These are phyloP conservation scores for Tylopilus sp. DNA, from an alignment of 1,284 basidiomycete genomes.

Conservation along the genomic window DNA sequence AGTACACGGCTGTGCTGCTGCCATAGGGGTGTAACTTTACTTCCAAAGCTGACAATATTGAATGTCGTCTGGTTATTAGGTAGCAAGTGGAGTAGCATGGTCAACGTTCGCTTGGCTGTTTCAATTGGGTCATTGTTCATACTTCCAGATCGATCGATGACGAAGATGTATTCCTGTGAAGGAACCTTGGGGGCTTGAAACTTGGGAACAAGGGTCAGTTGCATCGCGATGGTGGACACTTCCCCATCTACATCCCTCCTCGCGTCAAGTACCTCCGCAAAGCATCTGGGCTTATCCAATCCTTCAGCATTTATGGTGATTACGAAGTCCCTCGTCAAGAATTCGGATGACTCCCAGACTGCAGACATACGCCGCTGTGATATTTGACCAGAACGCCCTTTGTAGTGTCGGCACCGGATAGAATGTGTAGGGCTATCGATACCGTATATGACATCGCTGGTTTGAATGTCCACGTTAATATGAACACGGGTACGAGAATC, in stretches of 20 bases:
- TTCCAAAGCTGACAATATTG: conserved; percentile 52
- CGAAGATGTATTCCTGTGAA: conserved; percentile 42
- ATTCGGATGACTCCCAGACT: conserved; percentile 36
- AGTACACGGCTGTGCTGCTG: conserved; percentile 32
- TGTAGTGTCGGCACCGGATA: conserved; percentile 32
- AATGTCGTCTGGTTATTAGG: conserved; percentile 33
- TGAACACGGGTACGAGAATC: conserved; percentile 35
- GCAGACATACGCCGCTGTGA: conserved; percentile 42
- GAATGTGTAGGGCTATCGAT: conserved; percentile 43
- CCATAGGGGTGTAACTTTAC: conserved; percentile 36
- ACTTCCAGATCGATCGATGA: conserved; percentile 42
- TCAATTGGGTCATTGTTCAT: conserved; percentile 34
- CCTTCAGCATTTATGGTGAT: conserved; percentile 42
- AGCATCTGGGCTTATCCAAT: conserved; percentile 50
- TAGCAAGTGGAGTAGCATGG: conserved; percentile 34
- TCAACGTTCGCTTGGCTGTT: conserved; percentile 36
- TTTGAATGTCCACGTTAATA: conserved; percentile 45
- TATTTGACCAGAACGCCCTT: conserved; percentile 30
- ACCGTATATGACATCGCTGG: conserved; percentile 37
- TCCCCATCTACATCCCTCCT: conserved; percentile 17
- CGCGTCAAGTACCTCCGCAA: conserved; percentile 42
- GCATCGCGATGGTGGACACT: conserved; percentile 42
- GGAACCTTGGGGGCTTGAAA: conserved; percentile 37
- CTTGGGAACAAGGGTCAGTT: conserved; percentile 49
- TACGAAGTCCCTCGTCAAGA: conserved; percentile 45